Evolutionary conservation across 2,329 filamentous ascomycete genomes (phyloP).

Genomic region (Aspergillus sp.): DNA sequence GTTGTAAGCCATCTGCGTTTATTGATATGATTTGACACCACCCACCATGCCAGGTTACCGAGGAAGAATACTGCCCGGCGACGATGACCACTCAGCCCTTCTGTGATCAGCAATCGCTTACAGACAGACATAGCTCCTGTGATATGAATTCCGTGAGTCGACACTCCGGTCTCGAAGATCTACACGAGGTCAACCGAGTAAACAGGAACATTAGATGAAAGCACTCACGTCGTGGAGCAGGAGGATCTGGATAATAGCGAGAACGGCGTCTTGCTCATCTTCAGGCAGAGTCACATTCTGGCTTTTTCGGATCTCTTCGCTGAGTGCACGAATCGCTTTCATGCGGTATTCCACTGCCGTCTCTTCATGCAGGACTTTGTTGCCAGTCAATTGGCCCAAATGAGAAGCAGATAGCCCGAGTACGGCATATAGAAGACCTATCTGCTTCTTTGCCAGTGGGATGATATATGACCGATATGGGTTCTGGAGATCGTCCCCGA

Average conservation of each 20-base stretch:
- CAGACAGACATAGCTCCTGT: constrained; percentile 33
- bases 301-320: constrained; percentile 23
- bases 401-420: constrained; percentile 29
- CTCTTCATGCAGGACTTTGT: constrained; percentile 21
- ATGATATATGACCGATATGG: constrained; percentile 29
- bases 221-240: constrained; percentile 29
- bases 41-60: constrained; percentile 28
- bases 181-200: constrained; percentile 8
- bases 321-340: constrained; percentile 27
- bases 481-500: constrained; percentile 19
- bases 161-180: constrained; percentile 32
- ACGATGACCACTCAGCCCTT: constrained; percentile 20
- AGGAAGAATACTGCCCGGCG: constrained; percentile 29
- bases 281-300: constrained; percentile 20
- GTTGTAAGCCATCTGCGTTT: background rate
- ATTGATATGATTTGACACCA: background rate
- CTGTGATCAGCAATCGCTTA: constrained; percentile 22
- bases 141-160: constrained; percentile 30
- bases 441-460: constrained; percentile 26
- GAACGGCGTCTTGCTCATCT: constrained; percentile 26
- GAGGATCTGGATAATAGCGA: constrained; percentile 30
- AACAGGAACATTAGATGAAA: background rate
- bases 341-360: constrained; percentile 27
- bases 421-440: constrained; percentile 26
- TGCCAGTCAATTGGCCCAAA: constrained; percentile 19